These are phyloP conservation scores for Akebia trifoliata DNA, from an alignment of 164 flowering plant species.

Conservation along the genomic window DNA sequence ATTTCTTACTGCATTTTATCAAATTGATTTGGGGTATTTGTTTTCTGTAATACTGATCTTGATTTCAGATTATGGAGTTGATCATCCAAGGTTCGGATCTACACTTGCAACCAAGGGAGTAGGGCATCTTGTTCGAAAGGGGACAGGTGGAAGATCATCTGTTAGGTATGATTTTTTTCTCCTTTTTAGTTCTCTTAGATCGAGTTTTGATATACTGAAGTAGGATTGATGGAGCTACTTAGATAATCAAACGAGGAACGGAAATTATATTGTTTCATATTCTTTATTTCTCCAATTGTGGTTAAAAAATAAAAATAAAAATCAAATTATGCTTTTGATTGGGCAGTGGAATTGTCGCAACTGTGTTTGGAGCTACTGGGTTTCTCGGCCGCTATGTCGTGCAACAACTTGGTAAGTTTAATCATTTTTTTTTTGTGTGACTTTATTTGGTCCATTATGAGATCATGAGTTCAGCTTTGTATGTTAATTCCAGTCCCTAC, in stretches of 20 bases:
- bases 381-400: slow-evolving; percentile 97
- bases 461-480: neutral
- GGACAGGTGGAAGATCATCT: slow-evolving; percentile 99
- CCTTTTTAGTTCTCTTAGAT: neutral
- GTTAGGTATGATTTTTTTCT: slow-evolving; percentile 56
- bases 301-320: neutral
- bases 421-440: neutral
- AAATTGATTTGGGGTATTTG: neutral
- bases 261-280: neutral
- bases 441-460: neutral
- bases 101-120: slow-evolving; percentile 54
- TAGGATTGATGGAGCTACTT: too few species aligned
- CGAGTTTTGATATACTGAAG: neutral
- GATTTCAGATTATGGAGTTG: slow-evolving; percentile 53
- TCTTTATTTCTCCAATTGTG: too few species aligned
- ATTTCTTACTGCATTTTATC: neutral
- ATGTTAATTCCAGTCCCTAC: too few species aligned
- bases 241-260: too few species aligned
- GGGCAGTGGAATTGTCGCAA: slow-evolving; percentile 88
- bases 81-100: slow-evolving; percentile 56
- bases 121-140: slow-evolving; percentile 84
- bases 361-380: slow-evolving; percentile 98
- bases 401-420: slow-evolving; percentile 83
- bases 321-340: slow-evolving; percentile 6
- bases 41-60: neutral